Percentiles rank a stretch among this genome's conserved stretches.
phyloP scores from a whole-genome alignment of 352 stramenopile genomes.

The Globisporangium mamillatum region DNA sequence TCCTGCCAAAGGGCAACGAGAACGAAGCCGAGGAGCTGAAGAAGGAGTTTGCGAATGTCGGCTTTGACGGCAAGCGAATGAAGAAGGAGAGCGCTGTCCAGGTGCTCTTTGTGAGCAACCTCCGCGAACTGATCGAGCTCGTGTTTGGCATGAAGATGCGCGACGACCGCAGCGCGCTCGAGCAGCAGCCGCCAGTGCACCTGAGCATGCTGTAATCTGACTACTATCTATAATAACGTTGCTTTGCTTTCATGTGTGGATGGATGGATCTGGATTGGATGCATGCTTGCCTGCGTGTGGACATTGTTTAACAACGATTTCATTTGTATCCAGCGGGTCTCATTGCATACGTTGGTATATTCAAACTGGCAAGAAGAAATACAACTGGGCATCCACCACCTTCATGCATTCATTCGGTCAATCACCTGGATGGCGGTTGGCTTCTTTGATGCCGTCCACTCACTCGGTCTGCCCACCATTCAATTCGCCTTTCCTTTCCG shows the following conservation, averaged over 20 bases:
- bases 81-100: conserved; percentile 32
- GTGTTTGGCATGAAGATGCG: conserved; percentile 68
- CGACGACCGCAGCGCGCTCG: conserved; percentile 28
- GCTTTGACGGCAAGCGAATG: conserved; percentile 16
- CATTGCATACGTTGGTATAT: conserved; percentile 5
- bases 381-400: not conserved
- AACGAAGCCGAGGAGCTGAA: conserved; percentile 69
- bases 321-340: not conserved
- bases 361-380: conserved; percentile 3
- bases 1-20: conserved; percentile 73
- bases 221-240: conserved; percentile 2
- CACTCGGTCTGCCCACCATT: conserved; percentile 16
- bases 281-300: not conserved
- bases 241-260: not conserved
- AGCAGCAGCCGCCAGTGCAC: conserved; percentile 26
- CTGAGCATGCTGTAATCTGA: conserved; percentile 47
- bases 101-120: conserved; percentile 65
- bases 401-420: not conserved
- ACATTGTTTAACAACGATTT: not conserved
- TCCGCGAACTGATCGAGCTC: conserved; percentile 59
- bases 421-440: not conserved
- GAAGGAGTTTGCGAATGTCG: conserved; percentile 48
- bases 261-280: not conserved
- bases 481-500: not conserved
- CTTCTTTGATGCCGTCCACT: conserved; percentile 6